phyloP scores from a whole-genome alignment of 2,329 filamentous ascomycete species.

The Hymenoscyphus scutula region DNA sequence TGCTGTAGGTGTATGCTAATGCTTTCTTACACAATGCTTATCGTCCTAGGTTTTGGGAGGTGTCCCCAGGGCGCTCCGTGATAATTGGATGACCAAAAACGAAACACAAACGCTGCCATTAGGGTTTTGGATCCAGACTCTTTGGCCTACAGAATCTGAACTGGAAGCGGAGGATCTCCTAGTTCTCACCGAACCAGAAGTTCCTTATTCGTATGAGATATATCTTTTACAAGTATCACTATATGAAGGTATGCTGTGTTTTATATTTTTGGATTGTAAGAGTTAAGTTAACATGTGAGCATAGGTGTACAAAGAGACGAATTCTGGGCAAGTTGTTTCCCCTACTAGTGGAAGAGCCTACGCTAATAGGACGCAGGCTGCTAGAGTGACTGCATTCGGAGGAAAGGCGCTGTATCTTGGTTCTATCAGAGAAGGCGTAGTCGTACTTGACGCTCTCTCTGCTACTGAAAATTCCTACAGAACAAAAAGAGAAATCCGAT shows the following conservation, averaged over 20 bases:
- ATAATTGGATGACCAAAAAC: background rate
- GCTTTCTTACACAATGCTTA: background rate
- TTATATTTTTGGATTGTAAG: background rate
- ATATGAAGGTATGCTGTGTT: background rate
- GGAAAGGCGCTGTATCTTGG: background rate
- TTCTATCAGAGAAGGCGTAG: background rate
- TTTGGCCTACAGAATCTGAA: background rate
- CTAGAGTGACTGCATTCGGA: background rate
- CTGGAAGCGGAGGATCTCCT: background rate
- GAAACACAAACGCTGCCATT: background rate
- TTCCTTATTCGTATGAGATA: background rate
- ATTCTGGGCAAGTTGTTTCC: background rate
- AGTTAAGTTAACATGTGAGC: background rate
- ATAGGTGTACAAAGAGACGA: background rate
- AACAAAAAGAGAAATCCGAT: background rate
- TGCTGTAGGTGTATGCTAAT: background rate
- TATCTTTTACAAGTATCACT: background rate
- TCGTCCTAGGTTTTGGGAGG: background rate
- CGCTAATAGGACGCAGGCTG: background rate
- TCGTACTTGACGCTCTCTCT: background rate
- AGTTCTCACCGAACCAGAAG: background rate
- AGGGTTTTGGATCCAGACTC: background rate
- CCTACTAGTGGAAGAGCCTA: background rate
- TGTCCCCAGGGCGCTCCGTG: background rate
- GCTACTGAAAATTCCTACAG: background rate